Base-by-base conservation (phyloP, 306 rosid species). In the Alnus glutinosa region DNA sequence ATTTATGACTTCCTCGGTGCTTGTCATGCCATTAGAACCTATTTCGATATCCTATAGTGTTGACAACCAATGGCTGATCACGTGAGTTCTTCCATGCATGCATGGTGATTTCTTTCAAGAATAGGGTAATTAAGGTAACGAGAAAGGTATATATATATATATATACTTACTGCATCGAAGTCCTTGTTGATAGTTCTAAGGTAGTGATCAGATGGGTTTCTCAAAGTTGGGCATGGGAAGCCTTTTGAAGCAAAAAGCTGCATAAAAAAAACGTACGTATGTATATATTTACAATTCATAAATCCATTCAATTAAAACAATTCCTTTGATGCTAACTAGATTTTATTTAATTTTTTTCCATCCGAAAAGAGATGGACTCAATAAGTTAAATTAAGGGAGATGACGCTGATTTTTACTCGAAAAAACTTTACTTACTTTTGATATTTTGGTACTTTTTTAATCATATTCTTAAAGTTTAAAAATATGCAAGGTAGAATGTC, bases 171-270 rank as follows among this genome's bases (percentile, higher is more conserved):
- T 83, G 39, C 77, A 13, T 92, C 88, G 18, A 92, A 92, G 80
- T 92, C 94, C 84, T 89, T 92, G 89, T 92, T 92, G 59, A 92
- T 89, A 51, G 86, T 89, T 85, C 84, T 85, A 18, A 92, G 86
- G 67, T 85, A 92, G 78, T 92, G 94, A 80, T 92, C 94, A 46
- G 92, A 84, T 34, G 92, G 97, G 55, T 92, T 92, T 69, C 88
- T 83, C 73, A 87, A 84, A 14, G 85, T 68, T 67, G 91, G 91
- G 49, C 94, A 88, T 9, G 90, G 92, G 64, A 88, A 92, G 63
- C 92, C 91, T 75, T 82, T 86, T 75, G 89, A 83, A 80, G 89
- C 84, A 55, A 87, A 89, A 76, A 89, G 85, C 97, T 92, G 81
- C 80, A 76, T 3, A 49, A 6, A 51, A 12, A 23, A 23, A 23